These are phyloP conservation scores for Neonectria ditissima DNA, from an alignment of 2,329 filamentous ascomycete genomes.

Conservation along the genomic window DNA sequence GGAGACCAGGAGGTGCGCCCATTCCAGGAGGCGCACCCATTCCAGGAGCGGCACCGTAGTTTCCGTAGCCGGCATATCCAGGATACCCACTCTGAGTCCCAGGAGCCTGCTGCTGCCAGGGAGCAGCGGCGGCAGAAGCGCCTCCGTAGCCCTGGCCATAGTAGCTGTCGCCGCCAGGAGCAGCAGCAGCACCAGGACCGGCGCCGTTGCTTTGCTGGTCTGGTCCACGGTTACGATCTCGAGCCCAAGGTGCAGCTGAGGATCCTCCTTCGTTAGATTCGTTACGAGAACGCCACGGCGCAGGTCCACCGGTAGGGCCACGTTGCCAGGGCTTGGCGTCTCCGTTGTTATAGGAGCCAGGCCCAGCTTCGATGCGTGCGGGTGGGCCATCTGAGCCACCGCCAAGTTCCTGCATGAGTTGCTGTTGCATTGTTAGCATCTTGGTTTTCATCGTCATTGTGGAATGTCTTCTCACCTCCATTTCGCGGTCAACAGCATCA, in stretches of 20 bases:
- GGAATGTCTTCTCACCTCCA: conserved; percentile 76
- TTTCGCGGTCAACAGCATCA: conserved; percentile 91
- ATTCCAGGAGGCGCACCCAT: conserved; percentile 57
- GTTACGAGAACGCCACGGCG: conserved; percentile 77
- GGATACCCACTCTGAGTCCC: conserved; percentile 68
- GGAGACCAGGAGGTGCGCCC: conserved; percentile 57
- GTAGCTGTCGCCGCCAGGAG: conserved; percentile 44
- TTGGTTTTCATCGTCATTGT: background rate
- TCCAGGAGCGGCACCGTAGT: conserved; percentile 61
- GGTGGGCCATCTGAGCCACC: conserved; percentile 73
- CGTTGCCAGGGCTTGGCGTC: conserved; percentile 89
- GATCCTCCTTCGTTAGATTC: conserved; percentile 62
- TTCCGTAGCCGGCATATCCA: conserved; percentile 60
- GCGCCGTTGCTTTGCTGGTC: conserved; percentile 49
- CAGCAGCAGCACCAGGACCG: conserved; percentile 35
- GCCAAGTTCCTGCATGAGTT: conserved; percentile 97
- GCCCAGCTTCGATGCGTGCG: conserved; percentile 88
- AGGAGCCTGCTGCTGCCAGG: conserved; percentile 70
- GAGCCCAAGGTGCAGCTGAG: conserved; percentile 70
- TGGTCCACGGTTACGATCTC: conserved; percentile 67
- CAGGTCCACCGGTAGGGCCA: conserved; percentile 83
- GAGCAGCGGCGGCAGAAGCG: conserved; percentile 45
- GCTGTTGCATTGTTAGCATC: conserved; percentile 66
- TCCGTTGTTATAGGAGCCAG: conserved; percentile 66
- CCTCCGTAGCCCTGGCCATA: conserved; percentile 47